Conservation (phyloP, 1,139 yeast genomes). For the Sugiyamaella grinbergsii region DNA sequence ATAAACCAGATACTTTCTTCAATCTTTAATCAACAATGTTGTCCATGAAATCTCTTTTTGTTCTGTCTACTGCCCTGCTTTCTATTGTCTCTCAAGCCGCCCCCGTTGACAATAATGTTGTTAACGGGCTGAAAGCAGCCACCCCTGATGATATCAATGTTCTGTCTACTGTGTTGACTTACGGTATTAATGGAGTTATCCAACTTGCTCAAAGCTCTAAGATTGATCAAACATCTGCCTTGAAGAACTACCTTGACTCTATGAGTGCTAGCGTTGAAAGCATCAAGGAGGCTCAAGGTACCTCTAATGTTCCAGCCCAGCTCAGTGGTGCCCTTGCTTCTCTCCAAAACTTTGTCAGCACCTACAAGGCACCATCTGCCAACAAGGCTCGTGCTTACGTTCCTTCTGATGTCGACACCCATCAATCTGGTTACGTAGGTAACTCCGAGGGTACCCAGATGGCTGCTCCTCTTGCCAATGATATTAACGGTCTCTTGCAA, state of each 20-base stretch:
- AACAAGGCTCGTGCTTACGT: constrained; percentile 10
- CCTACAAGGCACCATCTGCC: constrained; percentile 14
- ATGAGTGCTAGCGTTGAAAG: background rate
- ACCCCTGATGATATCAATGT: constrained; percentile 12
- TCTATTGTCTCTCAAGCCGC: constrained; percentile 14
- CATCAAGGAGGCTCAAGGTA: constrained; percentile 13
- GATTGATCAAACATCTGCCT: constrained; percentile 2
- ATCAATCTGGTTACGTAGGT: constrained; percentile 13
- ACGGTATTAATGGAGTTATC: constrained; percentile 13
- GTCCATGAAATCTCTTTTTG: constrained; percentile 10
- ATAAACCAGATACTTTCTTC: constrained; percentile 4
- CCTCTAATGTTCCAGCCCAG: constrained; percentile 12
- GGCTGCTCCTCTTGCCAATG: constrained; percentile 23
- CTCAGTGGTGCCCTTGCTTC: constrained; percentile 2
- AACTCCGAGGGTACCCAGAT: constrained; percentile 19
- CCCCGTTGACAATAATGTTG: constrained; percentile 9
- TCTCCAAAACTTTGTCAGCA: constrained; percentile 3
- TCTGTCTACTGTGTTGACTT: constrained; percentile 7
- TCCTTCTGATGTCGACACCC: constrained; percentile 6
- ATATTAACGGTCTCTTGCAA: constrained; percentile 17
- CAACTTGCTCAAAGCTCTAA: constrained; percentile 7
- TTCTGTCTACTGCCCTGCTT: constrained; percentile 15
- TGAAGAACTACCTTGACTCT: constrained; percentile 11
- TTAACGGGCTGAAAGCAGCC: constrained; percentile 9
- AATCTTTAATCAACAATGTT: constrained; percentile 7